These are phyloP conservation scores for Cephalotrichum gorgonifer DNA, from an alignment of 2,329 filamentous ascomycete species.

Conservation along the genomic window DNA sequence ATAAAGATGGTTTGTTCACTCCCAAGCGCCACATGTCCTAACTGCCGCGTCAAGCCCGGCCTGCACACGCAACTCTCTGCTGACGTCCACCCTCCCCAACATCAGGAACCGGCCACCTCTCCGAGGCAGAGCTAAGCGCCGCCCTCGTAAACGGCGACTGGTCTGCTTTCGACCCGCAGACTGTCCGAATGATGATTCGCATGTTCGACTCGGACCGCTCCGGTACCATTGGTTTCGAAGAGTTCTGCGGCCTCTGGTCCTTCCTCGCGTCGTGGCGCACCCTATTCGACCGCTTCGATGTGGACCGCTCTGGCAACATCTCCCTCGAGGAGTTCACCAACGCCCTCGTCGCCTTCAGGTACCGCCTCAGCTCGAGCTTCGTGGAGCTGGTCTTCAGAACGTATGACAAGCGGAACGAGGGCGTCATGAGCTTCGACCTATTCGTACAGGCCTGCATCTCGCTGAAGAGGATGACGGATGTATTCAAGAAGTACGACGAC, in stretches of 20 bases:
- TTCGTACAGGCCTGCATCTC: constrained; percentile 97
- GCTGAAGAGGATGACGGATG: constrained; percentile 96
- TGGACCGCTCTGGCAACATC: constrained; percentile 79
- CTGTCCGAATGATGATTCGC: constrained; percentile 97
- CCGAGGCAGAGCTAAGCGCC: constrained; percentile 74
- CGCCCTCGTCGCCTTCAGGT: constrained; percentile 86
- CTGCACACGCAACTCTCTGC: neutral
- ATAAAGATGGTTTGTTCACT: constrained; percentile 58
- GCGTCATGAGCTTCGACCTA: constrained; percentile 80
- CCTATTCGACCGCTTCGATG: constrained; percentile 91
- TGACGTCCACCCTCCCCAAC: neutral
- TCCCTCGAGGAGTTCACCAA: constrained; percentile 79
- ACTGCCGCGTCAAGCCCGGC: too few species aligned
- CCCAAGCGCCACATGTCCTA: too few species aligned
- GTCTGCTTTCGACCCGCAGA: constrained; percentile 85
- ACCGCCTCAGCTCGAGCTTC: constrained; percentile 76
- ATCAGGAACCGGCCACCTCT: constrained; percentile 66
- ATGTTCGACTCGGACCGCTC: constrained; percentile 95
- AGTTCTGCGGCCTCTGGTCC: constrained; percentile 94
- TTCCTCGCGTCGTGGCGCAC: constrained; percentile 91
- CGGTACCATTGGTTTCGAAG: constrained; percentile 84
- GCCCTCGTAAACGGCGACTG: constrained; percentile 96
- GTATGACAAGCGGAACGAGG: constrained; percentile 68
- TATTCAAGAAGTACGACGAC: constrained; percentile 98
- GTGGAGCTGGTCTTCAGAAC: constrained; percentile 77